Conservation (phyloP, 2,329 filamentous ascomycete species). For the Fusarium buharicum region DNA sequence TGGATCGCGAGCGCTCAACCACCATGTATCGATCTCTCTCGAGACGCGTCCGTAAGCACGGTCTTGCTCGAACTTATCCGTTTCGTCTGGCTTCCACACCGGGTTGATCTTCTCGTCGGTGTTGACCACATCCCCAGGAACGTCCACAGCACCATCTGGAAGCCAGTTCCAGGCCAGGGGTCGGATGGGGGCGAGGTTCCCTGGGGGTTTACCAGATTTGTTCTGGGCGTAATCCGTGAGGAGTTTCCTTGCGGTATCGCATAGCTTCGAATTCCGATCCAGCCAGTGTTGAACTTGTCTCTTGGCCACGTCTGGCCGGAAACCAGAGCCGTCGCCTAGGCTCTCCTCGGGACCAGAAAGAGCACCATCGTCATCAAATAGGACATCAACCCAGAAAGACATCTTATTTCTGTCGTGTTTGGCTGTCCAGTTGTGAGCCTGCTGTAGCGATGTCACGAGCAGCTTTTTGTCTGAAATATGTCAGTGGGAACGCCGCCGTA, state of each 20-base stretch:
- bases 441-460: slow-evolving; percentile 72
- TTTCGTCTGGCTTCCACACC: slow-evolving; percentile 62
- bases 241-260: slow-evolving; percentile 63
- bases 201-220: slow-evolving; percentile 60
- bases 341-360: slow-evolving; percentile 62
- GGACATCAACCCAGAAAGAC: slow-evolving; percentile 73
- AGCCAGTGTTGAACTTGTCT: slow-evolving; percentile 71
- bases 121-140: slow-evolving; percentile 49
- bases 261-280: slow-evolving; percentile 68
- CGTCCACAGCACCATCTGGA: slow-evolving; percentile 51
- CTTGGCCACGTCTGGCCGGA: slow-evolving; percentile 67
- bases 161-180: slow-evolving; percentile 68
- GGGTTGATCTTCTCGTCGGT: slow-evolving; percentile 59
- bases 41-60: slow-evolving; percentile 69
- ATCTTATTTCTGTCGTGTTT: slow-evolving; percentile 77
- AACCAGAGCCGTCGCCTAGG: slow-evolving; percentile 62
- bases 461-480: slow-evolving; percentile 69
- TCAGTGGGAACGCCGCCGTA: slow-evolving; percentile 7
- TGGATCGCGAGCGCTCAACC: slow-evolving; percentile 68
- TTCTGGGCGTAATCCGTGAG: slow-evolving; percentile 65
- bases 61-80: slow-evolving; percentile 69
- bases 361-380: slow-evolving; percentile 68
- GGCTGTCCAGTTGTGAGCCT: slow-evolving; percentile 75
- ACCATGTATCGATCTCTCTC: slow-evolving; percentile 73
- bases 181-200: slow-evolving; percentile 61